Evolutionary conservation across 108 stramenopile species (phyloP).

Genomic region (Pseudonitzschia multistriata): DNA sequence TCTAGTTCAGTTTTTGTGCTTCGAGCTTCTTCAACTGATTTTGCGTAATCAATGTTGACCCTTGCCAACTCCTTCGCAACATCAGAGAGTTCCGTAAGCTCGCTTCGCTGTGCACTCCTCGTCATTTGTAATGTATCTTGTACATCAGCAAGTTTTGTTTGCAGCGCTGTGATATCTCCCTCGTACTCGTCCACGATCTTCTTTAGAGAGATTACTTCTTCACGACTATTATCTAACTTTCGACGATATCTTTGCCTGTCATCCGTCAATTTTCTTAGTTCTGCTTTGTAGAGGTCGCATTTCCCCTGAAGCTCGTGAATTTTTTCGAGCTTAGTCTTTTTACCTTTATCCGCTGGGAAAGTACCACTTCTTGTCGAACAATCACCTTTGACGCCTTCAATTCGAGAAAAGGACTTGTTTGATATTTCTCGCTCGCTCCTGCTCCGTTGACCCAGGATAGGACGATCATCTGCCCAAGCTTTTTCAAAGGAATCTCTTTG

Average conservation of each 20-base stretch:
- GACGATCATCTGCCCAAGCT: not conserved
- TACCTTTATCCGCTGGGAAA: not conserved
- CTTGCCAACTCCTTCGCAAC: conserved; percentile 36
- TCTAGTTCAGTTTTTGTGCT: conserved; percentile 21
- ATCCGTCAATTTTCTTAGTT: conserved; percentile 26
- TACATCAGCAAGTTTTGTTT: conserved; percentile 31
- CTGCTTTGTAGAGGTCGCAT: conserved; percentile 35
- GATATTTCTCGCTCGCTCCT: not conserved
- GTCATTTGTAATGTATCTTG: conserved; percentile 22
- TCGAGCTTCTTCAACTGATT: conserved; percentile 24
- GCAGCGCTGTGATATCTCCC: conserved; percentile 18
- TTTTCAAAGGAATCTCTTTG: not conserved
- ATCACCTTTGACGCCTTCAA: not conserved
- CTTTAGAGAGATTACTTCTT: conserved; percentile 24
- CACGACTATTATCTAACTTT: conserved; percentile 17
- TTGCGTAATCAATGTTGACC: conserved; percentile 33
- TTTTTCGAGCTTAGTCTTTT: conserved; percentile 40
- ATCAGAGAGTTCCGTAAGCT: conserved; percentile 26
- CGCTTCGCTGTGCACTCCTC: conserved; percentile 27
- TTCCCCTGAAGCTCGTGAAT: conserved; percentile 37
- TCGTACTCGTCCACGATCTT: conserved; percentile 23
- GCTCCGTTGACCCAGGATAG: not conserved
- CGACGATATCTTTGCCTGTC: conserved; percentile 23
- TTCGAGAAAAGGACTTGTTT: not conserved
- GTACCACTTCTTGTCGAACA: not conserved